A percentile compares a stretch with the other conserved stretches of the same genome.
Conservation (phyloP, 2,329 filamentous ascomycete species). For the Colletotrichum sp. region DNA sequence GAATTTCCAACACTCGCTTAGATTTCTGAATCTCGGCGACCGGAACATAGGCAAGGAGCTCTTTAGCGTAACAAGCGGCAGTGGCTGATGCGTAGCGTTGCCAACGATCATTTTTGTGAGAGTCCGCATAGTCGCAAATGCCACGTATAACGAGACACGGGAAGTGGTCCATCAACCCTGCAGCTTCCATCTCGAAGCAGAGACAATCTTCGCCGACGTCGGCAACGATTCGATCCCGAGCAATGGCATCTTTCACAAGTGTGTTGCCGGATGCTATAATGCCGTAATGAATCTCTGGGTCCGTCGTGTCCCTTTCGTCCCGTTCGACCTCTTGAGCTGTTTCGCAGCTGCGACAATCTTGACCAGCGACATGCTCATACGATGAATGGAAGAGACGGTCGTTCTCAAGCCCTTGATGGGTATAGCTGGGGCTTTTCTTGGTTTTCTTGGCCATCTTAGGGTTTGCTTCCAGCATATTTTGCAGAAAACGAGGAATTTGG, state of each 20-base stretch:
- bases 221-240: slow-evolving; percentile 32
- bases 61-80: slow-evolving; percentile 33
- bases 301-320: not conserved
- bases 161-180: slow-evolving; percentile 29
- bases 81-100: slow-evolving; percentile 38
- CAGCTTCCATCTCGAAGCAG: slow-evolving; percentile 36
- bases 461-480: slow-evolving; percentile 7
- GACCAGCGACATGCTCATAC: not conserved
- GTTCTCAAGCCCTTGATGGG: slow-evolving; percentile 14
- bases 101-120: slow-evolving; percentile 42
- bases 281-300: slow-evolving; percentile 25
- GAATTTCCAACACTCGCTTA: fast-evolving
- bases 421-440: slow-evolving; percentile 12
- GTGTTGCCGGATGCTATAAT: slow-evolving; percentile 37
- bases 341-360: slow-evolving; percentile 2
- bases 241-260: slow-evolving; percentile 37
- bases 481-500: not conserved
- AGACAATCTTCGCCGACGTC: slow-evolving; percentile 23
- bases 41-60: not conserved
- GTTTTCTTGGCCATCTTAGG: slow-evolving; percentile 6
- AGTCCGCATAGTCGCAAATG: slow-evolving; percentile 45
- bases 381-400: slow-evolving; percentile 17
- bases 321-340: not conserved
- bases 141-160: slow-evolving; percentile 41
- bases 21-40: fast-evolving